Conservation (phyloP, 257 asterid genomes). For the Solanum rostratum region DNA sequence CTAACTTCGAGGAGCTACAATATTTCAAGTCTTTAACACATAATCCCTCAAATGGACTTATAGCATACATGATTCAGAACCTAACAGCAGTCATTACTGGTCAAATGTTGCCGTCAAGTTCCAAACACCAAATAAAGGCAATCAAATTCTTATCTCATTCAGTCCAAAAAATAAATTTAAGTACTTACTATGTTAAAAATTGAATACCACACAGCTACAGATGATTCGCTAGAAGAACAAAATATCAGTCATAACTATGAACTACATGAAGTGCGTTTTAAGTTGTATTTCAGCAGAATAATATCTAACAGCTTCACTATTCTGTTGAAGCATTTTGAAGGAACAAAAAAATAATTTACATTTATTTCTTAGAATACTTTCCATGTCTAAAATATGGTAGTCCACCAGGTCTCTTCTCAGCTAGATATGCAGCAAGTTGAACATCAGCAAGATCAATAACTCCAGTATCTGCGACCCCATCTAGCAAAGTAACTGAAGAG, state of each 20-base stretch:
- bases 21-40: background rate
- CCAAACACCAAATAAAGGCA: background rate
- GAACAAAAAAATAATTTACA: background rate
- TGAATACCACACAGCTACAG: background rate
- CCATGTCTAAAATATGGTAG: slow-evolving; percentile 76
- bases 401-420: slow-evolving; percentile 77
- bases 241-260: background rate
- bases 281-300: background rate
- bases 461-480: slow-evolving; percentile 79
- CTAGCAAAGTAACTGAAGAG: slow-evolving; percentile 44
- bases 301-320: background rate
- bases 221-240: background rate
- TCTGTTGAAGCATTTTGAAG: background rate
- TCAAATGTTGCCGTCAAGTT: background rate
- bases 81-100: background rate
- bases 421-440: slow-evolving; percentile 55
- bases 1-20: background rate
- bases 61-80: background rate
- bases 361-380: slow-evolving; percentile 16
- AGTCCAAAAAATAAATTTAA: background rate
- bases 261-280: background rate
- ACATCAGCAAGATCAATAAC: slow-evolving; percentile 74
- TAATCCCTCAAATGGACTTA: background rate
- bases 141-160: background rate
- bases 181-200: background rate